These are phyloP conservation scores for Penicillium diatomitis DNA, from an alignment of 495 filamentous ascomycete genomes.

Conservation along the genomic window DNA sequence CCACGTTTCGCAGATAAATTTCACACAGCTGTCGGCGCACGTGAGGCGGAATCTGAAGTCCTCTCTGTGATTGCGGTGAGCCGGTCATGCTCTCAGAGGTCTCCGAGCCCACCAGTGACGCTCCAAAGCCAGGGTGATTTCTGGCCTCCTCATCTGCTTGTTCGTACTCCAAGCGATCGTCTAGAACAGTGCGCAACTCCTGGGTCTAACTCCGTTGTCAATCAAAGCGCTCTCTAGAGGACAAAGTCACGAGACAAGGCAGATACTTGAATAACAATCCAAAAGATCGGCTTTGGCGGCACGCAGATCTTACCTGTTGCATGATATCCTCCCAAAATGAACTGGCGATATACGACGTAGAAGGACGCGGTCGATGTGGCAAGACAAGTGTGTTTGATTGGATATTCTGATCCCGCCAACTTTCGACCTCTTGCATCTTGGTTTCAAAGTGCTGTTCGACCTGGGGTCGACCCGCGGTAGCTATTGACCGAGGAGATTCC, in stretches of 20 bases:
- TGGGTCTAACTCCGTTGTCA: conserved; percentile 5
- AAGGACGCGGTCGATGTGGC: conserved; percentile 10
- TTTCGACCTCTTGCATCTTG: conserved; percentile 3
- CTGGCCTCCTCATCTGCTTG: conserved; percentile 1
- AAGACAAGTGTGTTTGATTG: neutral
- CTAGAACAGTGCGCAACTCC: conserved; percentile 16
- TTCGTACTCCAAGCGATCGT: conserved; percentile 14
- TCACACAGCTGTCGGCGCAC: conserved; percentile 17
- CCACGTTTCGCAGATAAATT: conserved; percentile 27
- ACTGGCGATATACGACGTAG: conserved; percentile 14
- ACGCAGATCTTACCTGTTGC: conserved; percentile 17
- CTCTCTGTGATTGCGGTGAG: conserved; percentile 6
- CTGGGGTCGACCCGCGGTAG: neutral
- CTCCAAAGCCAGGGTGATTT: conserved; percentile 6
- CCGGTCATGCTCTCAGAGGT: conserved; percentile 9
- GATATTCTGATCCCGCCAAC: conserved; percentile 3
- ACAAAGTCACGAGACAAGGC: too few relatives aligned
- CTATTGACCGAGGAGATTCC: neutral
- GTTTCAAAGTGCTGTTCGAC: conserved; percentile 2
- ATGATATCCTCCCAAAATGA: conserved; percentile 29
- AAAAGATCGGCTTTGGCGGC: too few relatives aligned
- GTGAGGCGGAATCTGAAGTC: neutral
- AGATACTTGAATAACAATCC: neutral
- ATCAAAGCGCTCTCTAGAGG: too few relatives aligned
- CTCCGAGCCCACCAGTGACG: conserved; percentile 12